These are phyloP conservation scores for Neurospora tetraspora DNA, from an alignment of 495 filamentous ascomycete genomes.

Conservation along the genomic window DNA sequence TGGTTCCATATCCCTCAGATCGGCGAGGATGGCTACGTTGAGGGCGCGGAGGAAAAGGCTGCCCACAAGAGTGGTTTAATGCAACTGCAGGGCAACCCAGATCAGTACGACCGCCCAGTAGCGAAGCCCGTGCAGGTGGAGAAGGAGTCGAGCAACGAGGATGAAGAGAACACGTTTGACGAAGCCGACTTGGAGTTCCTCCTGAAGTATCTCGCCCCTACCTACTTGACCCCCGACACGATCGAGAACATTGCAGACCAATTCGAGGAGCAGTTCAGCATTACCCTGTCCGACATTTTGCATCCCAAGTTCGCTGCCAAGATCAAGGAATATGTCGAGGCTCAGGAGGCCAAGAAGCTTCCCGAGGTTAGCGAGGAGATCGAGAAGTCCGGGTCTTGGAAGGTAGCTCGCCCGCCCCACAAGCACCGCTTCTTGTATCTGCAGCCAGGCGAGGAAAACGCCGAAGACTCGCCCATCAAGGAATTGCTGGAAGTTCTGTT, in stretches of 20 bases:
- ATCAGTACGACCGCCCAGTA: conserved; percentile 75
- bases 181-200: conserved; percentile 76
- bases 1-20: conserved; percentile 98
- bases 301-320: conserved; percentile 61
- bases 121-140: conserved; percentile 43
- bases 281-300: conserved; percentile 69
- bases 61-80: conserved; percentile 80
- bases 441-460: conserved; percentile 28
- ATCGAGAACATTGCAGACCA: conserved; percentile 68
- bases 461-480: conserved; percentile 49
- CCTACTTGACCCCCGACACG: conserved; percentile 90
- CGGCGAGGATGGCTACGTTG: conserved; percentile 86
- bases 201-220: conserved; percentile 76
- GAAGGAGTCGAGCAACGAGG: conserved; percentile 29
- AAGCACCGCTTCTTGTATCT: conserved; percentile 90
- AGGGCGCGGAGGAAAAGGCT: conserved; percentile 78
- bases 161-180: conserved; percentile 42
- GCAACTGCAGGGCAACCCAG: conserved; percentile 84
- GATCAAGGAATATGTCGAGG: conserved; percentile 57
- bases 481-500: conserved; percentile 70
- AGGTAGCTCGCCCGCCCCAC: conserved; percentile 78
- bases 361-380: conserved; percentile 44
- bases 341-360: conserved; percentile 45
- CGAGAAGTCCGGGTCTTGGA: conserved; percentile 49
- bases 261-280: conserved; percentile 73